Evolutionary conservation across 2,329 filamentous ascomycete species (phyloP), one percentile per base, ranked within the genome.

Genomic region (Hirsutella minnesotensis): DNA sequence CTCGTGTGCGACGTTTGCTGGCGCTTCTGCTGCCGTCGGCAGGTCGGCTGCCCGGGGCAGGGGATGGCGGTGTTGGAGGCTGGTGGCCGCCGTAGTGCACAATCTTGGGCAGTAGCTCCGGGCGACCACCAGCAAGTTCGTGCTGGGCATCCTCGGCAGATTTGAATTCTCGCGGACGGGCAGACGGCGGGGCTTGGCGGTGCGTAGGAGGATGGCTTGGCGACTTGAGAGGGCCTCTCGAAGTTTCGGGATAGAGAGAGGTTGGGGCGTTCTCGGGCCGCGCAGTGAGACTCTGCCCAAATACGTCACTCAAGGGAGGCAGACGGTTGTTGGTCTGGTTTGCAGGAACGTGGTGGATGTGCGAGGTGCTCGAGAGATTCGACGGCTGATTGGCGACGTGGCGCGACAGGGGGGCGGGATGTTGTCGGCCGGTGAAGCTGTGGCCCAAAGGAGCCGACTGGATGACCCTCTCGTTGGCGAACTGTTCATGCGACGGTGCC

Each of bases 81-180:
- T 95, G 90, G 57, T 94, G 87, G 38, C 88, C 87, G 33, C 85
- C 87, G 60, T 98, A 98, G 64, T 96, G 92, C 13, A 98, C 86
- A 44, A 96, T 79, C 63, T 90, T 92, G 19, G 92, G 92, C 40
- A 95, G 71, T 13, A 96, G 72, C 46, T 98, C 92, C 44, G 94
- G 83, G 44, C 92, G 79, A n/a, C 92, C 92, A 40, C 87, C 89
- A 5, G 89, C 82, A 48, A 98, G 66, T 49, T 92, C 86, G 45
- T 86, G 85, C 46, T 96, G 89, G 3, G 87, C 92, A 59, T 98
- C 92, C 61, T 98, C 92, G 12, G 92, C 92, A 3, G 90, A 95
- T 54, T 88, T 85, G 64, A 94, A 96, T 58, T 96, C 92, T 44
- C 90, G 77, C 10, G 81, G 71, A 46, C 90, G 79, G 2, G 72